phyloP scores from a whole-genome alignment of 352 stramenopile genomes.

The Blastocystis sp. region DNA sequence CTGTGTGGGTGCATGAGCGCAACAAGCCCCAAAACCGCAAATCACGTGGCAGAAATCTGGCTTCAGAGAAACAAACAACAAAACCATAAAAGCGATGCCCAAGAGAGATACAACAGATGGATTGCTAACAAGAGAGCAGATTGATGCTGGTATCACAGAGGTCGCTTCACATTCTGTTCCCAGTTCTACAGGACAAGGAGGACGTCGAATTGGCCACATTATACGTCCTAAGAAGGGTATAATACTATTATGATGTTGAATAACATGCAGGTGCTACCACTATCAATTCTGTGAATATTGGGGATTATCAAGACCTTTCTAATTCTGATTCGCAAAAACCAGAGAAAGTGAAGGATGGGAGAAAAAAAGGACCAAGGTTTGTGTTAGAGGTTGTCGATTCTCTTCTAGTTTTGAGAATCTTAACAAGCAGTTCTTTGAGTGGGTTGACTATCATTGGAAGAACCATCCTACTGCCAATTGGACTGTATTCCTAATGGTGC shows the following conservation, averaged over 20 bases:
- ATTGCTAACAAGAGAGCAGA: not conserved
- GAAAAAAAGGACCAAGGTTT: not conserved
- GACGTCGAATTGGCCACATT: not conserved
- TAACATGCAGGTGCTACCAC: not conserved
- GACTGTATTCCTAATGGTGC: slow-evolving; percentile 39
- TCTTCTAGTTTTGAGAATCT: slow-evolving; percentile 27
- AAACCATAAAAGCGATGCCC: not conserved
- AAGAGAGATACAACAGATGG: slow-evolving; percentile 3
- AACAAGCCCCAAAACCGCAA: not conserved
- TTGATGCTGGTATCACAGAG: not conserved
- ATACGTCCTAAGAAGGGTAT: slow-evolving; percentile 26
- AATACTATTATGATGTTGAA: no score
- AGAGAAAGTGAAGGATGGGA: not conserved
- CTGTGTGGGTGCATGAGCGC: no score
- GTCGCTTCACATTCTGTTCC: not conserved
- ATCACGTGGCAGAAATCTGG: no score
- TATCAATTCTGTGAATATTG: slow-evolving; percentile 17
- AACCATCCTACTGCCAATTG: slow-evolving; percentile 30
- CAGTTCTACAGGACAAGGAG: not conserved
- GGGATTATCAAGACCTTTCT: not conserved
- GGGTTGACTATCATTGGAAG: slow-evolving; percentile 28
- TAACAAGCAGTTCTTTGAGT: slow-evolving; percentile 41
- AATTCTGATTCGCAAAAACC: not conserved
- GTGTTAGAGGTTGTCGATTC: not conserved
- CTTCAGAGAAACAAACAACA: not conserved